A percentile compares a stretch with the other conserved stretches of the same genome.
Conservation (phyloP, 2,329 filamentous ascomycete species). For the Fusarium sp. region DNA sequence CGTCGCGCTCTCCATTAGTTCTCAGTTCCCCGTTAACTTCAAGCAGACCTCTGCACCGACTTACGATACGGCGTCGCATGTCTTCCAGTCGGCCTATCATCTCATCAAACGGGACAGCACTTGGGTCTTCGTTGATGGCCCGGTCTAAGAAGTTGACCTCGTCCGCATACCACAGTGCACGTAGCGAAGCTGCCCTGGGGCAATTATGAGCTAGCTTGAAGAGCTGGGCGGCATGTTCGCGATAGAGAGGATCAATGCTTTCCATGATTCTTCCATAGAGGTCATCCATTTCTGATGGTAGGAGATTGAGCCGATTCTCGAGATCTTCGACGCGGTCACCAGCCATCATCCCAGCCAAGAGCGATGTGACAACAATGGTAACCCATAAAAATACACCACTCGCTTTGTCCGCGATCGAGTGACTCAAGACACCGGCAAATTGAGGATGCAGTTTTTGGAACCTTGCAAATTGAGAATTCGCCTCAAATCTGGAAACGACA, state of each 20-base stretch:
- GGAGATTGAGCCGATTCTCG: background rate
- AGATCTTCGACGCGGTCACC: conserved; percentile 8
- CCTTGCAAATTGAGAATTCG: rapidly evolving
- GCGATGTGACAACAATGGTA: background rate
- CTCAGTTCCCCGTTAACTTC: no score
- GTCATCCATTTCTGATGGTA: background rate
- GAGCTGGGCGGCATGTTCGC: background rate
- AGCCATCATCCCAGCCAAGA: background rate
- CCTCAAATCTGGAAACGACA: background rate
- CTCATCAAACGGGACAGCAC: rapidly evolving
- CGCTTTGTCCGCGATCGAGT: background rate
- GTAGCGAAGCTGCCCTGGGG: no score
- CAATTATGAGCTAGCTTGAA: no score
- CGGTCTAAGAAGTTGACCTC: background rate
- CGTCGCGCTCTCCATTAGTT: no score
- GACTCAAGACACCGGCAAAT: background rate
- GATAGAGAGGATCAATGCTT: background rate
- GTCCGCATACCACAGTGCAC: conserved; percentile 1
- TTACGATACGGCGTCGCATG: background rate
- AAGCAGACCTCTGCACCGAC: conserved; percentile 12
- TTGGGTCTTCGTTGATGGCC: background rate
- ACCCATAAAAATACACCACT: conserved; percentile 10
- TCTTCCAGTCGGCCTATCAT: background rate
- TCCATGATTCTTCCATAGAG: background rate
- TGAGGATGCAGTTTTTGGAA: background rate